phyloP scores from a whole-genome alignment of 805 yeast genomes.

The Cyberlindnera mycetangii region DNA sequence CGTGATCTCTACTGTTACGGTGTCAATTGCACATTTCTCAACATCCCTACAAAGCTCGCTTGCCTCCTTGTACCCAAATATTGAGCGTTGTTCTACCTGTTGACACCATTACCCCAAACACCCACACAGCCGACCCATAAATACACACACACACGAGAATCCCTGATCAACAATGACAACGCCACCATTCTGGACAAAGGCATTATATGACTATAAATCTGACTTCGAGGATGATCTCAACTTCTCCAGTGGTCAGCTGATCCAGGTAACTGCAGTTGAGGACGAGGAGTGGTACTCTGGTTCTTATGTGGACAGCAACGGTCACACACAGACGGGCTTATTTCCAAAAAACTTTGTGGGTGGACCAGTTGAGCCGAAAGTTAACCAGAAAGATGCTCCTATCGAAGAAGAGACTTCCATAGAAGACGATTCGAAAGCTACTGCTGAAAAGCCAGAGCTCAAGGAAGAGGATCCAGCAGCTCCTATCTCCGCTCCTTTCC shows the following conservation, averaged over 20 bases:
- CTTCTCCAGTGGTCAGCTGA: conserved; percentile 63
- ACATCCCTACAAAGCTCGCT: background rate
- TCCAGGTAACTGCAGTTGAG: conserved; percentile 74
- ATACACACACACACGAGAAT: background rate
- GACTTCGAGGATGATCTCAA: conserved; percentile 83
- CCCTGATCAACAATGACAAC: conserved; percentile 5
- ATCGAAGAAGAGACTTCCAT: background rate
- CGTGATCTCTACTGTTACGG: background rate
- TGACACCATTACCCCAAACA: background rate
- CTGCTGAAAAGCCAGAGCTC: background rate
- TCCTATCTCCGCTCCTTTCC: background rate
- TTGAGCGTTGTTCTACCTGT: background rate
- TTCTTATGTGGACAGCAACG: conserved; percentile 41
- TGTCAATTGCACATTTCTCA: background rate
- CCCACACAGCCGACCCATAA: background rate
- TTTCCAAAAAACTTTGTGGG: conserved; percentile 85
- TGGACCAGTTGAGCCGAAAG: conserved; percentile 12
- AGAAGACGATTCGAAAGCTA: conserved; percentile 1
- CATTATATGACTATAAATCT: conserved; percentile 63
- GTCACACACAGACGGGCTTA: conserved; percentile 58
- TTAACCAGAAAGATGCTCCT: background rate
- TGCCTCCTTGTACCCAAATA: background rate
- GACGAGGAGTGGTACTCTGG: conserved; percentile 95
- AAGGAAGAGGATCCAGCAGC: background rate
- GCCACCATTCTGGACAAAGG: conserved; percentile 64